Base-by-base conservation (phyloP, 495 filamentous ascomycete genomes). In the Terfezia claveryi region DNA sequence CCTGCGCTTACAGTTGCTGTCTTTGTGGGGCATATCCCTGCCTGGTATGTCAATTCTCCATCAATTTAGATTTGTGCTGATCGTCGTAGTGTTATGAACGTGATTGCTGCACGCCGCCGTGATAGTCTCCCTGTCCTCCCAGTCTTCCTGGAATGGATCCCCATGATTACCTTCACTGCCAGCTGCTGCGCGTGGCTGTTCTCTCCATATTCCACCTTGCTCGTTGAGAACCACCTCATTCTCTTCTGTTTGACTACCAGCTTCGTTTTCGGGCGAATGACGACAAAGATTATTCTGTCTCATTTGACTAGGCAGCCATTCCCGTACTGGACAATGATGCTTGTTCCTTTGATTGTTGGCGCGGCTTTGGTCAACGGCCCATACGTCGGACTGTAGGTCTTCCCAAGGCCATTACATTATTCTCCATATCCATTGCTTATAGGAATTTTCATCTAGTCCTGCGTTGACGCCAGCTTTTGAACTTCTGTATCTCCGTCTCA, bases 191-290 rank as follows among this genome's bases (percentile, higher is more conserved):
- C 82, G 20, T 99, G 91, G 92, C 74, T 96, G 0, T 87, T 82
- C 61, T 87, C 81, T 8, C 87, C 88, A 1, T 75, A 94, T 69
- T 91, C 86, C 27, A 80, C 76, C 2, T 66, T 96, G 16, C 71
- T 92, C 62, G 66, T 68, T 11, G 78, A 91, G 38, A 94, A 95
- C 69, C 81, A 83, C 59, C 75, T 99, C 2, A 80, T 93, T 8
- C 76, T 96, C 10, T 94, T 94, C 68, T 95, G 91, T 72, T 72
- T 91, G 50, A 88, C 83, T 53, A 85, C 96, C 75, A 83, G 82
- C 23, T 87, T 96, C 58, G 91, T 96, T 56, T 96, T 96, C 66
- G 91, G 91, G n/a, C 85, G 91, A 55, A 93, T 99, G 87, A 96
- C 92, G 2, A 99, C 91, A 52, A 96, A 95, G 73, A 96, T 96